These are phyloP conservation scores for Fremontodendron californicum DNA, from an alignment of 345 rosid species.

Conservation along the genomic window DNA sequence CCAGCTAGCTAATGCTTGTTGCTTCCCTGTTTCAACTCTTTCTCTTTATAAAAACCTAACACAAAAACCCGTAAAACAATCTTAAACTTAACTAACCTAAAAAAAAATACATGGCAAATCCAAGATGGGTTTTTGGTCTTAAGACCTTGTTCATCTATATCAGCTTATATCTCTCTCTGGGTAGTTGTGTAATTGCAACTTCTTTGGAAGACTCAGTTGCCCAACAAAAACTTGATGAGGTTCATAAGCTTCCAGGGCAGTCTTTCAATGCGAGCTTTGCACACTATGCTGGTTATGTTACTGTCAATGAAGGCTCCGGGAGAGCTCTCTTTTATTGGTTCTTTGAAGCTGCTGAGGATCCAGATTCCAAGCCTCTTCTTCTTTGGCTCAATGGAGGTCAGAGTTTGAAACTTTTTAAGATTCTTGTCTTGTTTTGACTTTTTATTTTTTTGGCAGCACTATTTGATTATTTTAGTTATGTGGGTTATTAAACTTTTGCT, in stretches of 20 bases:
- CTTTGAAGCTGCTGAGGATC: constrained; percentile 66
- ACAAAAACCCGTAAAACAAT: background rate
- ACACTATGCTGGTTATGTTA: constrained; percentile 69
- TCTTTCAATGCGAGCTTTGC: constrained; percentile 55
- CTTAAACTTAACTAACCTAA: background rate
- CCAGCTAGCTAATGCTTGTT: background rate
- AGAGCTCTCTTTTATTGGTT: constrained; percentile 89
- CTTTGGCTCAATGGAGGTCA: constrained; percentile 93
- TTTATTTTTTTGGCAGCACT: background rate
- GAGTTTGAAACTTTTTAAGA: background rate
- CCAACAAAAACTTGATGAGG: constrained; percentile 62
- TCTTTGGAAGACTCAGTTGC: constrained; percentile 24
- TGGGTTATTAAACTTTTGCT: background rate
- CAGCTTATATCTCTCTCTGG: constrained; percentile 27
- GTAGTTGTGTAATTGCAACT: constrained; percentile 14
- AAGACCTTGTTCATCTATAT: constrained; percentile 4
- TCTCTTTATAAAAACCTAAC: background rate
- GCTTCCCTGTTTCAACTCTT: background rate
- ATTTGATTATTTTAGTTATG: background rate
- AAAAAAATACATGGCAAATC: background rate
- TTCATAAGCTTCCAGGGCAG: constrained; percentile 67
- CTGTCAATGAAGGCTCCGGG: constrained; percentile 59
- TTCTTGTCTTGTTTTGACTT: background rate
- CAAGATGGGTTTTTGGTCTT: constrained; percentile 4
- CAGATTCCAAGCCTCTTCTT: constrained; percentile 78